Percentiles rank a stretch among this genome's conserved stretches.
Evolutionary conservation across 768 basidiomycete genomes (phyloP).

Genomic region (Pholiota conissans): DNA sequence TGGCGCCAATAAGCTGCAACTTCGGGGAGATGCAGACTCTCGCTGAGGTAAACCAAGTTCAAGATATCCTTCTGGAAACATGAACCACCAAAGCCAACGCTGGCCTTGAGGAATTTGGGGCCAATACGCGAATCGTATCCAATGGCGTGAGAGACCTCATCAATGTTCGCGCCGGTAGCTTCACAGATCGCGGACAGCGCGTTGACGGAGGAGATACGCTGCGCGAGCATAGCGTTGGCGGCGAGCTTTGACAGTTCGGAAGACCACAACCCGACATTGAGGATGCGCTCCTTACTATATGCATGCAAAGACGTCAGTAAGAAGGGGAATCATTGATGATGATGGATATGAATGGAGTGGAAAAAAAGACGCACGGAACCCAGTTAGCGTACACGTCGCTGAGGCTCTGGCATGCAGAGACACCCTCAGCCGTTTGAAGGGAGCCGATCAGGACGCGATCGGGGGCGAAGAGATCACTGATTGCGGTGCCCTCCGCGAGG

Average conservation of each 20-base stretch:
- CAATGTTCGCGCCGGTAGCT: constrained; percentile 97
- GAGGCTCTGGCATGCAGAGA: constrained; percentile 75
- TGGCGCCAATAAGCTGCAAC: constrained; percentile 98
- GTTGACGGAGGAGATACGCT: constrained; percentile 98
- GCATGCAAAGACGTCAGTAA: neutral
- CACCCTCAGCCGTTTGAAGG: constrained; percentile 85
- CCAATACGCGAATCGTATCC: constrained; percentile 93
- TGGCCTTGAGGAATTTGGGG: constrained; percentile 92
- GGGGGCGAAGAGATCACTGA: constrained; percentile 81
- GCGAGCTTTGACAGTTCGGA: constrained; percentile 98
- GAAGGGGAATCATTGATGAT: neutral
- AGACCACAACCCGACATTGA: constrained; percentile 97
- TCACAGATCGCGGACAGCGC: constrained; percentile 98
- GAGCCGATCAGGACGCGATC: constrained; percentile 98
- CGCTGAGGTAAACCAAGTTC: constrained; percentile 96
- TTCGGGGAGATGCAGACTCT: constrained; percentile 92
- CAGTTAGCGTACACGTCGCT: constrained; percentile 90
- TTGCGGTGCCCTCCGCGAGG: constrained; percentile 97
- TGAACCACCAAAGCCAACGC: constrained; percentile 95
- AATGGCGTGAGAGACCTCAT: constrained; percentile 94
- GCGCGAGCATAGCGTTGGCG: constrained; percentile 99
- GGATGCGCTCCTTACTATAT: constrained; percentile 67
- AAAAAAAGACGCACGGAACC: constrained; percentile 82
- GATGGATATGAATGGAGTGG: neutral
- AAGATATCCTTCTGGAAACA: constrained; percentile 99